Evolutionary conservation across 164 flowering plant genomes (phyloP).

Genomic region (Liriodendron chinense): DNA sequence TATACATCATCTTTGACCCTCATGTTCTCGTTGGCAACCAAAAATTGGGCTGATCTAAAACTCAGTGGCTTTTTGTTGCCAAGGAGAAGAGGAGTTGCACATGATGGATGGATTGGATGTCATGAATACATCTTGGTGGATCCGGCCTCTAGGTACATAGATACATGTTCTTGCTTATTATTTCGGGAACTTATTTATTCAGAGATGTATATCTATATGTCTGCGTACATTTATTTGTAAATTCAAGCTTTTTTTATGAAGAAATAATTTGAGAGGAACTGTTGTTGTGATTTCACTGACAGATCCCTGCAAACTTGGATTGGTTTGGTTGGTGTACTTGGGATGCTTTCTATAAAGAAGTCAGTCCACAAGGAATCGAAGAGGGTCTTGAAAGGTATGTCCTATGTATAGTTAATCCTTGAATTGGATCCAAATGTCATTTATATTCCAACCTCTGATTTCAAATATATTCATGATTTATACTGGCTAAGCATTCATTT

Average conservation of each 20-base stretch:
- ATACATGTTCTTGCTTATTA: neutral
- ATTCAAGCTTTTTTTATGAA: neutral
- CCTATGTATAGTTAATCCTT: neutral
- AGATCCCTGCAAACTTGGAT: constrained; percentile 63
- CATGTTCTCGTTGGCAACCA: too few species aligned
- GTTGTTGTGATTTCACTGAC: constrained; percentile 11
- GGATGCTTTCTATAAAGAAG: constrained; percentile 75
- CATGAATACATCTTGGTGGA: too few species aligned
- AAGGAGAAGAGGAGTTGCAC: too few species aligned
- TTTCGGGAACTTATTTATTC: neutral
- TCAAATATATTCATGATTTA: too few species aligned
- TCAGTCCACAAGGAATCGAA: constrained; percentile 52
- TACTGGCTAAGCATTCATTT: neutral
- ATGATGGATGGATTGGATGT: too few species aligned
- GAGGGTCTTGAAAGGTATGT: constrained; percentile 67
- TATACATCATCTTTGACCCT: too few species aligned
- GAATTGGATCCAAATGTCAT: neutral
- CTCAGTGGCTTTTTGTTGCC: too few species aligned
- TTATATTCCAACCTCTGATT: too few species aligned
- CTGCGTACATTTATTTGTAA: neutral
- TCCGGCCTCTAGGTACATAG: too few species aligned
- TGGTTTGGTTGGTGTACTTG: constrained; percentile 93
- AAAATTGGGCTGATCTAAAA: too few species aligned
- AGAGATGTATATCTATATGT: neutral
- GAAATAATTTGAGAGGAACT: neutral